Evolutionary conservation across 371 early-diverging fungal genomes (phyloP).

Genomic region (Conidiobolus incongruus): DNA sequence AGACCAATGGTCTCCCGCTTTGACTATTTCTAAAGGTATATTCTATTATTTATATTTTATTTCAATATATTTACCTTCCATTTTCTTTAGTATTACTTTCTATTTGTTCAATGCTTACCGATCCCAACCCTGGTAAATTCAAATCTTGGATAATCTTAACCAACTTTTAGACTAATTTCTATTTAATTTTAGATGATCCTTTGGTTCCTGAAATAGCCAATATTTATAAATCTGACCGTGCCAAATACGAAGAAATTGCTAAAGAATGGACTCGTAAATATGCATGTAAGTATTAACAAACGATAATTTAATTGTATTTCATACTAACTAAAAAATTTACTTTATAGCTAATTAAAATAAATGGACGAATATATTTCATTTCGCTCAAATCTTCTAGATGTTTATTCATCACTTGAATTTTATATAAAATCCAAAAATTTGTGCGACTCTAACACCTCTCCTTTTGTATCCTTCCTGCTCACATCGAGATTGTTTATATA

Average conservation of each 20-base stretch:
- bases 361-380: no score
- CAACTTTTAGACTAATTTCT: not conserved
- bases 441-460: no score
- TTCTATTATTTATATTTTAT: conserved; percentile 1
- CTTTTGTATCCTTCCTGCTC: no score
- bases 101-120: conserved; percentile 72
- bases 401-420: no score
- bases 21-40: conserved; percentile 65
- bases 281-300: conserved; percentile 7
- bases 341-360: no score
- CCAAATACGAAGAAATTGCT: conserved; percentile 73
- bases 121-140: conserved; percentile 63
- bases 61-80: not conserved
- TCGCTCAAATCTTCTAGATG: no score
- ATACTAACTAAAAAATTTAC: no score
- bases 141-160: not conserved
- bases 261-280: conserved; percentile 62
- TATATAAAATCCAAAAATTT: no score
- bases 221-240: conserved; percentile 64
- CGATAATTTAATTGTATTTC: no score
- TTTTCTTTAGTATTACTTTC: conserved; percentile 39
- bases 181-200: conserved; percentile 46
- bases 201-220: conserved; percentile 80
- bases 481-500: no score
- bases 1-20: conserved; percentile 88